Conservation (phyloP, 2,329 filamentous ascomycete species). For the Aspergillus sclerotialis region DNA sequence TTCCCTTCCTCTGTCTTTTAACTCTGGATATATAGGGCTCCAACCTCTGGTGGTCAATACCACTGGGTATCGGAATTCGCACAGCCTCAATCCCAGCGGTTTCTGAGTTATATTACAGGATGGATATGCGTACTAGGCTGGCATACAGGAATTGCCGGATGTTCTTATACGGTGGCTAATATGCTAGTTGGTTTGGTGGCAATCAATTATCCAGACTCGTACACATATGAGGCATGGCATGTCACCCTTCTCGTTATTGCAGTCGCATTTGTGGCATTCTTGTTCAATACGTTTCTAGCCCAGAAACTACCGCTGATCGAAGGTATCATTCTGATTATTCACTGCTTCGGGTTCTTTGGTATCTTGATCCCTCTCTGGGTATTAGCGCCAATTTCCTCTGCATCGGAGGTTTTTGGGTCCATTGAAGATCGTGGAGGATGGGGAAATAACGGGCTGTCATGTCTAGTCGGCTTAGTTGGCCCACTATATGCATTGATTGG, state of each 20-base stretch:
- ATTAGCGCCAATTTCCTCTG: constrained; percentile 18
- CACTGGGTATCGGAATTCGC: constrained; percentile 32
- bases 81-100: constrained; percentile 24
- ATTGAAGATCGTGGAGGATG: constrained; percentile 21
- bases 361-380: constrained; percentile 21
- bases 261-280: constrained; percentile 14
- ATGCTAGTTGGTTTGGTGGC: constrained; percentile 28
- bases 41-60: constrained; percentile 31
- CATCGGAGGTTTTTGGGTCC: constrained; percentile 17
- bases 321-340: constrained; percentile 22
- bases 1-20: too few relatives aligned
- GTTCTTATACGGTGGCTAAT: constrained; percentile 22
- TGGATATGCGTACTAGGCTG: constrained; percentile 25
- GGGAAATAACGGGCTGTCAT: constrained; percentile 18
- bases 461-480: constrained; percentile 18
- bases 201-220: constrained; percentile 18
- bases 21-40: constrained; percentile 27
- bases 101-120: constrained; percentile 25
- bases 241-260: constrained; percentile 21
- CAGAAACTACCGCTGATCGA: constrained; percentile 23
- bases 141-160: constrained; percentile 19
- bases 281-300: constrained; percentile 22
- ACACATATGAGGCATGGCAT: constrained; percentile 22
- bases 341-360: constrained; percentile 25
- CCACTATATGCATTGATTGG: constrained; percentile 16